A percentile compares a stretch with the other conserved stretches of the same genome.
These are phyloP conservation scores for Aspergillus hortae DNA, from an alignment of 2,329 filamentous ascomycete genomes.

Conservation along the genomic window DNA sequence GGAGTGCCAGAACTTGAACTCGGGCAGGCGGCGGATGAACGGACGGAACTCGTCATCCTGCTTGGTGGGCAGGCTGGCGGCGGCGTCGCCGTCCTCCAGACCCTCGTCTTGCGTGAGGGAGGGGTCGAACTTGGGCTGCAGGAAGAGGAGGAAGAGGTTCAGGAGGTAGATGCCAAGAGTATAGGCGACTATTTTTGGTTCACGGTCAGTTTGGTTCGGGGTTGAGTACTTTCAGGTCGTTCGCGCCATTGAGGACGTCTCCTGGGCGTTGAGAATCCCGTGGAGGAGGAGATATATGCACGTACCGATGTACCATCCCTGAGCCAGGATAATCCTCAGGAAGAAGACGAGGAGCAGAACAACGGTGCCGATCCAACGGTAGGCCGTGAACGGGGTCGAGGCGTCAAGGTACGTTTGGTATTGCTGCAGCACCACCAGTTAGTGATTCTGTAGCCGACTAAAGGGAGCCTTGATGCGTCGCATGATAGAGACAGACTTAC, in stretches of 20 bases:
- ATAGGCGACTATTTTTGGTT: conserved; percentile 70
- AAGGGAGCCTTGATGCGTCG: background rate
- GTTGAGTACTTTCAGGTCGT: conserved; percentile 1
- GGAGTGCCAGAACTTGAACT: conserved; percentile 99
- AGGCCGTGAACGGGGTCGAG: conserved; percentile 82
- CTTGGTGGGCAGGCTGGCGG: conserved; percentile 78
- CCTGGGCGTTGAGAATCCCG: background rate
- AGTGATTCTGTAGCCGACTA: background rate
- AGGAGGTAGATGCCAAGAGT: conserved; percentile 97
- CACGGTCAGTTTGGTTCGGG: conserved; percentile 5
- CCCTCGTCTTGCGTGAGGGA: conserved; percentile 93
- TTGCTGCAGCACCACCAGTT: conserved; percentile 52
- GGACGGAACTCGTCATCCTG: conserved; percentile 96
- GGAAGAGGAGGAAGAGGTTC: conserved; percentile 97
- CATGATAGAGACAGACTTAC: conserved; percentile 28
- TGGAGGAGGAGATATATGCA: background rate
- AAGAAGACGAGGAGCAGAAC: conserved; percentile 76
- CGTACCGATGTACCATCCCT: conserved; percentile 98
- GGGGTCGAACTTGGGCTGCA: conserved; percentile 97
- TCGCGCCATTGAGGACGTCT: conserved; percentile 1
- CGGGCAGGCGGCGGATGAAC: conserved; percentile 90
- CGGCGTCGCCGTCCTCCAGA: conserved; percentile 86
- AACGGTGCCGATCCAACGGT: conserved; percentile 86
- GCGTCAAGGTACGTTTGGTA: conserved; percentile 94
- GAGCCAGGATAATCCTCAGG: conserved; percentile 80